Conservation (phyloP, 306 rosid genomes). For the Purshia tridentata region DNA sequence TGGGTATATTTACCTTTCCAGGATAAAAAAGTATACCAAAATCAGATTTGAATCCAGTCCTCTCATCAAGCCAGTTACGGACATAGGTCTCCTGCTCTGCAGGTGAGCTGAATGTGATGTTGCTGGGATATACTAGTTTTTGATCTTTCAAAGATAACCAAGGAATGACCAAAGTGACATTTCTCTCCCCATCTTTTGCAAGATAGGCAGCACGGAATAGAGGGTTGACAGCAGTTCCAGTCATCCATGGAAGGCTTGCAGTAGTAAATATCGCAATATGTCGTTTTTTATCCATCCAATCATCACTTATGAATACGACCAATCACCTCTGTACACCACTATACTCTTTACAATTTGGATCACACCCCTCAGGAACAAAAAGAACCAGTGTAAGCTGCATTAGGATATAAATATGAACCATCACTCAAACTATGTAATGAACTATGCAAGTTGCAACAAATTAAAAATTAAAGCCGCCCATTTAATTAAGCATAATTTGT, state of each 20-base stretch:
- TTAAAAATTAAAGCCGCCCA: background rate
- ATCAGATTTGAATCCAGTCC: slow-evolving; percentile 57
- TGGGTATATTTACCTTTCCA: slow-evolving; percentile 54
- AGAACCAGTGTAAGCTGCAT: slow-evolving; percentile 18
- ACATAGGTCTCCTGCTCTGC: slow-evolving; percentile 70
- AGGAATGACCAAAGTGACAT: slow-evolving; percentile 77
- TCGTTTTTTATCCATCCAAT: slow-evolving; percentile 60
- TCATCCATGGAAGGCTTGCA: slow-evolving; percentile 99
- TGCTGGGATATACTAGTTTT: slow-evolving; percentile 68
- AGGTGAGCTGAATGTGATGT: slow-evolving; percentile 61
- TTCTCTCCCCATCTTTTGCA: slow-evolving; percentile 56
- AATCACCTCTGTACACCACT: slow-evolving; percentile 1
- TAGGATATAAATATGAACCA: background rate
- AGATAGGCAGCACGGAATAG: slow-evolving; percentile 93
- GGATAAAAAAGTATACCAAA: slow-evolving; percentile 73
- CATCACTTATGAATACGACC: slow-evolving; percentile 24
- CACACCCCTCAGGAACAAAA: slow-evolving; percentile 6
- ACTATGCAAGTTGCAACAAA: background rate
- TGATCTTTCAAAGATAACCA: slow-evolving; percentile 88
- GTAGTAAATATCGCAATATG: slow-evolving; percentile 91
- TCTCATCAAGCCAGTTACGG: slow-evolving; percentile 75
- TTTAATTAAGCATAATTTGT: background rate
- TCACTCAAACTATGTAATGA: background rate
- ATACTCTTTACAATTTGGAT: slow-evolving; percentile 7
- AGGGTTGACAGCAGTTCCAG: slow-evolving; percentile 97